Base-by-base conservation (phyloP, 164 flowering plant species). In the Berberis vulgaris region DNA sequence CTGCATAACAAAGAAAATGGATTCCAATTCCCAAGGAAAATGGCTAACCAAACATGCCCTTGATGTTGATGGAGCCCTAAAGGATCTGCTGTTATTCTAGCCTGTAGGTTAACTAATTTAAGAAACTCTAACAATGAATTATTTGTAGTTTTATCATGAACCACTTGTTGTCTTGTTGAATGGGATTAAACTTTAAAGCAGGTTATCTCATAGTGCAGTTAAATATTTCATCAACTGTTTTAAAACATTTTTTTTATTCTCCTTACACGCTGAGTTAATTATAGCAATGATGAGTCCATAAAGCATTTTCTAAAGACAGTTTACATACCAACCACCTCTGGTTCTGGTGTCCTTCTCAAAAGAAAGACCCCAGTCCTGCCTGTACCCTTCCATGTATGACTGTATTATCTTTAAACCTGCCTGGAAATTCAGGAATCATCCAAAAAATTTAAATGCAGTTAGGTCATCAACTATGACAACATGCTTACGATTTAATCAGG, bases 341-440 rank as follows among this genome's bases (percentile, higher is more conserved):
- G 72, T 57, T 60, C 83, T 77, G 5, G 96, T 90, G 60, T 88
- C 92, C 75, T 69, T 84, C 67, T 88, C 83, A 67, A 80, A 87
- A 10, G 98, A 90, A 76, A 94, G 94, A 57, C 71, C 80, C 98
- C 97, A 94, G 71, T 94, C 95, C 73, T 90, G 98, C 59, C 98
- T 76, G 69, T 88, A 94, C 47, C 98, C 97, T 79, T 90, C 97
- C 85, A 90, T 79, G 75, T 90, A 94, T 43, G 67, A 74, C 70
- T 94, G 83, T 61, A 94, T 83, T 64, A 94, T 88, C 84, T 88
- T 90, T 69, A 88, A 73, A 65, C 88, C 98, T 60, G 97, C 90
- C 97, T 90, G 69, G 47, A 65, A 61, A 55, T 49, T 59, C 45
- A 66, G 2, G 12, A 54, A 40, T 7, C 43, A 42, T 40, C 63